phyloP scores from a whole-genome alignment of 441 rosid genomes.

The Populus tomentosa region DNA sequence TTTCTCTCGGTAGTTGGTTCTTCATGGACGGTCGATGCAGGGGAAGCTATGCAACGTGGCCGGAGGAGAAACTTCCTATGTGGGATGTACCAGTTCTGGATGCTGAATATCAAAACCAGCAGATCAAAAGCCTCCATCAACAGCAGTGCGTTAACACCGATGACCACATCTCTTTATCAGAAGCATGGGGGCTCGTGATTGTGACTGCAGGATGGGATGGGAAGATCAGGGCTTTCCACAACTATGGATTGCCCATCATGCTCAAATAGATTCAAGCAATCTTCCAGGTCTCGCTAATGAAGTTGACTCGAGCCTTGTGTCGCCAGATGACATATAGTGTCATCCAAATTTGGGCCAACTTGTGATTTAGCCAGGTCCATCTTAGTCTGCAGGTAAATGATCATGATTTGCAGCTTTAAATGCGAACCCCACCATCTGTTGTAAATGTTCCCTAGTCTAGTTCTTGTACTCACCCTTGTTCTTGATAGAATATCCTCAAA shows the following conservation, averaged over 20 bases:
- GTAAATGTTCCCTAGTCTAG: background rate
- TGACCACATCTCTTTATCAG: conserved; percentile 17
- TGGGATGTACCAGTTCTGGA: conserved; percentile 23
- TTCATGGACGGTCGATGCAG: conserved; percentile 46
- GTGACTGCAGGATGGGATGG: conserved; percentile 78
- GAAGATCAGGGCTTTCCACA: conserved; percentile 58
- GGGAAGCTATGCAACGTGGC: conserved; percentile 70
- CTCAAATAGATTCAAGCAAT: conserved; percentile 14
- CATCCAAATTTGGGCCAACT: background rate
- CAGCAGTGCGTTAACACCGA: conserved; percentile 8
- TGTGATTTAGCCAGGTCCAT: background rate
- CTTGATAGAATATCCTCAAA: background rate
- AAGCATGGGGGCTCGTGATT: conserved; percentile 73
- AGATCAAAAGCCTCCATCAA: background rate
- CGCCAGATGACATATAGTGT: background rate
- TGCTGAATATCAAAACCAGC: conserved; percentile 5
- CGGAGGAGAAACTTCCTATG: conserved; percentile 68
- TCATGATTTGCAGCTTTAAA: background rate
- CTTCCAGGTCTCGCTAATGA: background rate
- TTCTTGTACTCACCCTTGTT: background rate
- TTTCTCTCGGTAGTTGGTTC: conserved; percentile 50
- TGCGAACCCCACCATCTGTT: background rate
- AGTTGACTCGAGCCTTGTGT: background rate
- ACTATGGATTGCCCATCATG: conserved; percentile 61
- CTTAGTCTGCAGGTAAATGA: background rate